Conservation (phyloP, 2,329 filamentous ascomycete genomes). For the Aureobasidium sp. region DNA sequence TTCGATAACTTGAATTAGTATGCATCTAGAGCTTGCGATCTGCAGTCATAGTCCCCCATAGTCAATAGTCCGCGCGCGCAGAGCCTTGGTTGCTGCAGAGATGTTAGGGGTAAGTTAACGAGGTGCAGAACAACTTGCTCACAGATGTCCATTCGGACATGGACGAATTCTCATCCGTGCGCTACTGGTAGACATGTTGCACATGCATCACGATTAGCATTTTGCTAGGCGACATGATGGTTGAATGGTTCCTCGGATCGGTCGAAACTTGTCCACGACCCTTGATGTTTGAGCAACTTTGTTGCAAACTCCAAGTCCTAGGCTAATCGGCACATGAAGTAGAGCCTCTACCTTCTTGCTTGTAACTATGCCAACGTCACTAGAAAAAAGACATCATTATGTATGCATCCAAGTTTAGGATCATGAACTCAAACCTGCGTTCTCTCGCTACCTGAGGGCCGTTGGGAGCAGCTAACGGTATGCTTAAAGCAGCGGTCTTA, state of each 20-base stretch:
- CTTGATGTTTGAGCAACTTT: neutral
- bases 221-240: neutral
- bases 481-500: neutral
- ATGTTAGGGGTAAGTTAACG: neutral
- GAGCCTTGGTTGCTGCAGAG: neutral
- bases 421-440: neutral
- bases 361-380: neutral
- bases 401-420: neutral
- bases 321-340: neutral
- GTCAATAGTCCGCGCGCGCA: neutral
- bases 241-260: neutral
- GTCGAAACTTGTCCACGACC: neutral
- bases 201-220: neutral
- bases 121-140: neutral
- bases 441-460: constrained; percentile 2
- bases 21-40: neutral
- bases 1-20: neutral
- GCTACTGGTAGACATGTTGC: neutral
- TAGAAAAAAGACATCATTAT: neutral
- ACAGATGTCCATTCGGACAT: neutral
- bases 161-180: neutral
- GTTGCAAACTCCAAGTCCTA: too few species aligned
- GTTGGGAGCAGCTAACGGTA: neutral
- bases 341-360: neutral
- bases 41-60: neutral